A percentile compares a stretch with the other conserved stretches of the same genome.
Evolutionary conservation across 306 rosid genomes (phyloP).

Genomic region (Acmispon strigosus): DNA sequence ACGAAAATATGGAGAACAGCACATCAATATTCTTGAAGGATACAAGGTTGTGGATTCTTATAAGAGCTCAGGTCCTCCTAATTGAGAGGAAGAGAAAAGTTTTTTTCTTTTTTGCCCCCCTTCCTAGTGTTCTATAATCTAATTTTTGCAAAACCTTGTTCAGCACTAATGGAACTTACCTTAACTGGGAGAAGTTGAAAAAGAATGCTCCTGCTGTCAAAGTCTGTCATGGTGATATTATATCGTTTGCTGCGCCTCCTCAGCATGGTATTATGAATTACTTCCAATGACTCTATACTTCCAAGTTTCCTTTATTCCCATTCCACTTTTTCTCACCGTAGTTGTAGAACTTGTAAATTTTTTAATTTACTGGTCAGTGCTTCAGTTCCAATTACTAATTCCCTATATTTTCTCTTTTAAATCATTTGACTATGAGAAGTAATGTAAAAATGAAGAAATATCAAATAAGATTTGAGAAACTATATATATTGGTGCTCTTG

Average conservation of each 20-base stretch:
- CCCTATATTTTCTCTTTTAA: neutral
- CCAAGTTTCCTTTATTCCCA: neutral
- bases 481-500: neutral
- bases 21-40: slow-evolving; percentile 62
- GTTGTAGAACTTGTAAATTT: neutral
- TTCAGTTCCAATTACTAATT: neutral
- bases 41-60: slow-evolving; percentile 50
- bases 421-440: slow-evolving; percentile 6
- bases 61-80: neutral
- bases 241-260: slow-evolving; percentile 88
- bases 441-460: neutral
- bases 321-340: neutral
- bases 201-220: slow-evolving; percentile 55
- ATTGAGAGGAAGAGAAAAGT: neutral
- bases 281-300: neutral
- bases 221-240: slow-evolving; percentile 78
- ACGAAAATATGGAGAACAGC: slow-evolving; percentile 37
- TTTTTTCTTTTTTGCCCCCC: neutral
- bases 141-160: slow-evolving; percentile 27
- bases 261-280: slow-evolving; percentile 52
- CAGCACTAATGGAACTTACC: slow-evolving; percentile 88
- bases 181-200: slow-evolving; percentile 70
- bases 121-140: slow-evolving; percentile 6
- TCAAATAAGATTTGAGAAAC: neutral
- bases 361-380: neutral